Base-by-base conservation (phyloP, 208 protist genomes). In the Leishmania major region DNA sequence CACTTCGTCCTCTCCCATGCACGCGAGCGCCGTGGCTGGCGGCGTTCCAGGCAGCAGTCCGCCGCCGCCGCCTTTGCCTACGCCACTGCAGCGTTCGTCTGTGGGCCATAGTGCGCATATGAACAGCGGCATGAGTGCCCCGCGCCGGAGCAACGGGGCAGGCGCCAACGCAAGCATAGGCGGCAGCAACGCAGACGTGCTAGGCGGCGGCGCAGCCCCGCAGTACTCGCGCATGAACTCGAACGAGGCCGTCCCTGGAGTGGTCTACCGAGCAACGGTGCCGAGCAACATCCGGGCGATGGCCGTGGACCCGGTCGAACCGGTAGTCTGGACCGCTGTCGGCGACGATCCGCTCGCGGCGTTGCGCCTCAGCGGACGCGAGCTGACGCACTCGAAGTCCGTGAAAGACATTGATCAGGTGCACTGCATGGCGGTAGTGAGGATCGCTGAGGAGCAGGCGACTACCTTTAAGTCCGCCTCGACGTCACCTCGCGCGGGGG, bases 391-490 rank as follows among this genome's bases (percentile, higher is more conserved):
- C 64, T 87, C 72, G 17, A 83, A 89, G n/a, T 88, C 85, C 3
- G 43, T 97, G 59, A 81, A 90, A 55, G 77, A 82, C 76, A 90
- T 96, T n/a, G 89, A 88, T n/a, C 89, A 96, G 84, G 93, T 97
- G 66, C 83, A 95, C 88, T 92, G 91, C 71, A 93, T 97, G 88
- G 90, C 92, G 25, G 89, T 97, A 17, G 95, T 97, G 59, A 85
- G 84, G 64, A 82, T 97, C 43, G 90, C 91, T 22, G 87, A 86
- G 31, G 89, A 87, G 67, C 80, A 84, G 75, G 78, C 84, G 55
- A 91, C 87, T 49, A 90, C 92, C 73, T 96, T 96, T 84, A 96
- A 95, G 82, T 88, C 87, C 25, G 81, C 81, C 40, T 77, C 77
- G 25, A 66, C 67, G 69, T 83, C 77, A 6, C 73, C 78, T 62